These are phyloP conservation scores for Heterobasidion occidentale DNA, from an alignment of 1,284 basidiomycete species.

Conservation along the genomic window DNA sequence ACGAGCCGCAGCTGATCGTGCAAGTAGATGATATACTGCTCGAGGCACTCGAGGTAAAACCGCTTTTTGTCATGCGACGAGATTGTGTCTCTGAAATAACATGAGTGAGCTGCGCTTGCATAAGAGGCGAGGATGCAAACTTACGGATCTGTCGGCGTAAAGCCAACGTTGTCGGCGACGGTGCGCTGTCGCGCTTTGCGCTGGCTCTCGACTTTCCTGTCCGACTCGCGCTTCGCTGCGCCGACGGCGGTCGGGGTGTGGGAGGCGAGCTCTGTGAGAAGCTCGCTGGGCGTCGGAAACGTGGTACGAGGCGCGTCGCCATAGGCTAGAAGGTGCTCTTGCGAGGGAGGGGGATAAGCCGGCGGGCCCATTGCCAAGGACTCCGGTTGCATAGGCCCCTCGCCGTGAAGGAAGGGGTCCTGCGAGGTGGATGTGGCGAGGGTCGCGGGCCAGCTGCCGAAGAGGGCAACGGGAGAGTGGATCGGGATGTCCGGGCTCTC, in stretches of 20 bases:
- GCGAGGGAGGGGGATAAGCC: not conserved
- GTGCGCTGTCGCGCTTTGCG: conserved; percentile 47
- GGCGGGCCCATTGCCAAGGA: not conserved
- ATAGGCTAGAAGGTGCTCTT: conserved; percentile 19
- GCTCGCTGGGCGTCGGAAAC: conserved; percentile 59
- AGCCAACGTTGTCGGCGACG: conserved; percentile 47
- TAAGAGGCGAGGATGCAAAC: conserved; percentile 16
- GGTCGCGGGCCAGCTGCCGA: not conserved
- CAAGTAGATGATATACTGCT: conserved; percentile 58
- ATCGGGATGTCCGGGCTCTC: not conserved
- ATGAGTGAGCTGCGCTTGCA: not conserved
- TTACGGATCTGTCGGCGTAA: conserved; percentile 50
- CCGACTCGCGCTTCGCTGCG: conserved; percentile 5
- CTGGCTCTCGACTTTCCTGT: conserved; percentile 27
- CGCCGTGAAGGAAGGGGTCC: too few relatives aligned
- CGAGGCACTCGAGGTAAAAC: conserved; percentile 62
- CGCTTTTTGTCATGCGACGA: conserved; percentile 72
- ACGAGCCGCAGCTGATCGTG: conserved; percentile 51
- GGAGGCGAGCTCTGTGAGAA: conserved; percentile 37
- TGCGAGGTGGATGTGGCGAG: not conserved
- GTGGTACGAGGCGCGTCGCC: conserved; percentile 19
- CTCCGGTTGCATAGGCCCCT: too few relatives aligned
- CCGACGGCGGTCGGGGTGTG: conserved; percentile 1
- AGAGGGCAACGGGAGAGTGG: not conserved
- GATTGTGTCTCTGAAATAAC: conserved; percentile 44